Conservation (phyloP, 345 rosid species). For the Citrus australasica region DNA sequence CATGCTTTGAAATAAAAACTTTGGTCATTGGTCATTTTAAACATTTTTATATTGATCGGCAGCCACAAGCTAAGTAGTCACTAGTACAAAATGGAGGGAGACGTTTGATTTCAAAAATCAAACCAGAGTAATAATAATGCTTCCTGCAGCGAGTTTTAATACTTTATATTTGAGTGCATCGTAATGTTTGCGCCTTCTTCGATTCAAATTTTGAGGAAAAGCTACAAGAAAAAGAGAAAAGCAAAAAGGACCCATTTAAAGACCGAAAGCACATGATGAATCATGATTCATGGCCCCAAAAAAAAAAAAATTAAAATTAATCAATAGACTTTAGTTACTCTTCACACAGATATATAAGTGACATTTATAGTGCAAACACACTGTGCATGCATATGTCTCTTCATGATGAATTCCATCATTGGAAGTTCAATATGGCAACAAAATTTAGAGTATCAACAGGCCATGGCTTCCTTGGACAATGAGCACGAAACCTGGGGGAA, state of each 20-base stretch:
- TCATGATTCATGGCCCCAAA: neutral
- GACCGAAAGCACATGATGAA: neutral
- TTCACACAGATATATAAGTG: too few species aligned
- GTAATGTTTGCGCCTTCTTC: neutral
- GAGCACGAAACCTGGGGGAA: neutral
- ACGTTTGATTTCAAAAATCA: slow-evolving; percentile 1
- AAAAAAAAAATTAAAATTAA: neutral
- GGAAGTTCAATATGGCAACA: slow-evolving; percentile 1
- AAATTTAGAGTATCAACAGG: neutral
- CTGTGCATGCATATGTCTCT: neutral
- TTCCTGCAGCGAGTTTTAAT: neutral
- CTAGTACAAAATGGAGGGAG: neutral
- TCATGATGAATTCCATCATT: neutral
- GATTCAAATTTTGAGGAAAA: slow-evolving; percentile 8
- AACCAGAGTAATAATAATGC: neutral
- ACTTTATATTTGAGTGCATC: neutral
- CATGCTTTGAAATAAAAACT: too few species aligned
- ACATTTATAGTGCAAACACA: neutral
- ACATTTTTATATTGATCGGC: too few species aligned
- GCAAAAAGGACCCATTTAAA: neutral
- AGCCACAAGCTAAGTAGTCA: too few species aligned
- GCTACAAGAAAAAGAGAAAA: neutral
- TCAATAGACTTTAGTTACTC: neutral
- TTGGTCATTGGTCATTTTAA: too few species aligned
- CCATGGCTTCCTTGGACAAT: neutral